Evolutionary conservation across 805 yeast species (phyloP).

Genomic region (Kodamaea lidongshanica): DNA sequence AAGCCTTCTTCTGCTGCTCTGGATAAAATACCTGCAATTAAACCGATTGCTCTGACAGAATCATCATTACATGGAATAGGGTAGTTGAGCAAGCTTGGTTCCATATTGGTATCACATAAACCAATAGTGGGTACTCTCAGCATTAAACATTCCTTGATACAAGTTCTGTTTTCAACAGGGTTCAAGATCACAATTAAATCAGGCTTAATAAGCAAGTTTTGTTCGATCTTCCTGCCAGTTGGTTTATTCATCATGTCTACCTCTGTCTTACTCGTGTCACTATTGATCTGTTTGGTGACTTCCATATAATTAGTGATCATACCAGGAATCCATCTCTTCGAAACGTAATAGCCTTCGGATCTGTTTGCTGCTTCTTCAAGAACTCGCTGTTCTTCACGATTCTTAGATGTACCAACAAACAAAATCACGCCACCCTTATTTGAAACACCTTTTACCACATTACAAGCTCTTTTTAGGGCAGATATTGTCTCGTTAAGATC

Average conservation of each 20-base stretch:
- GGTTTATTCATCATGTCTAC: conserved; percentile 68
- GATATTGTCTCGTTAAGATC: conserved; percentile 80
- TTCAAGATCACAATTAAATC: conserved; percentile 82
- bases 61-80: conserved; percentile 97
- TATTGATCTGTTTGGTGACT: conserved; percentile 49
- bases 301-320: conserved; percentile 80
- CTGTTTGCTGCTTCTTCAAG: conserved; percentile 76
- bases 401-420: conserved; percentile 78
- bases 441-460: conserved; percentile 77
- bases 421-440: conserved; percentile 79
- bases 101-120: conserved; percentile 87
- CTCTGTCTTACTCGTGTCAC: conserved; percentile 38
- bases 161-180: conserved; percentile 79
- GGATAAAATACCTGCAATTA: conserved; percentile 77
- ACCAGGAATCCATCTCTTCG: conserved; percentile 91
- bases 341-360: conserved; percentile 72
- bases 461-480: conserved; percentile 73
- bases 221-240: conserved; percentile 54
- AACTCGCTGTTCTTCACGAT: conserved; percentile 57
- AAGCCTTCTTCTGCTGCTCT: conserved; percentile 81
- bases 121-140: conserved; percentile 90
- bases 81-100: conserved; percentile 82
- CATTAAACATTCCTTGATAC: conserved; percentile 74
- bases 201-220: conserved; percentile 64
- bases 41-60: conserved; percentile 70